Evolutionary conservation across 495 filamentous ascomycete species (phyloP), one percentile per base, ranked within the genome.

Genomic region (Talaromyces adpressus): DNA sequence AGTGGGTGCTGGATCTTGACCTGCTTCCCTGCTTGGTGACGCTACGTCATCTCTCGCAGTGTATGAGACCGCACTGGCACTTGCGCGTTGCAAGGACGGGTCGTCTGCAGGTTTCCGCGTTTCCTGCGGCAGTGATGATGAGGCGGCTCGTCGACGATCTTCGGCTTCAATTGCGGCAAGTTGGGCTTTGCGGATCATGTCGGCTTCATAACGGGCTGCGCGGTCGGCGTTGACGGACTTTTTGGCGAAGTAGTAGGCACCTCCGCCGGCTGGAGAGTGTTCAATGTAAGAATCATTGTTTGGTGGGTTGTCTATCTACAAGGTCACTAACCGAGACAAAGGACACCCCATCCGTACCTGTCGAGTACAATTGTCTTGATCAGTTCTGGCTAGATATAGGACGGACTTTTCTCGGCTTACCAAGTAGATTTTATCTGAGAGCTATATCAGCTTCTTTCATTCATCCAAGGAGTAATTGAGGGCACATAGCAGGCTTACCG

Each of bases 241-340:
- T 81, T 98, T 98, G 61, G 94, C 95, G 74, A 96, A 97, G 79
- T 91, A 91, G 83, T 98, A 98, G 65, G 94, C 92, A 60, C 85
- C 93, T 70, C 91, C 94, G 70, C 93, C 94, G 62, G 90, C 89
- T 92, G 70, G 34, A 62, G 36, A 4, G 4, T 4, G n/a, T 16
- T 14, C 12, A 41, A 41, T 0, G 12, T 41, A 4, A 41, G 36
- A 16, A 41, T 41, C 0, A 56, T 56, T 29, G 58, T 45, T 29
- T 32, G 12, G 8, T 32, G 27, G 6, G 18, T 18, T 18, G 7
- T 72, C 57, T 51, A 22, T 63, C 25, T 52, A 22, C 18, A 6
- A 29, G 39, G 9, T 0, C 18, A 66, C 70, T 64, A 82, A 91
- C 90, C 90, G 69, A 91, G 75, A 67, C 90, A 91, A 61, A 98